A percentile compares a stretch with the other conserved stretches of the same genome.
These are phyloP conservation scores for Phyllosticta citrichinensis DNA, from an alignment of 2,329 filamentous ascomycete genomes.

Conservation along the genomic window DNA sequence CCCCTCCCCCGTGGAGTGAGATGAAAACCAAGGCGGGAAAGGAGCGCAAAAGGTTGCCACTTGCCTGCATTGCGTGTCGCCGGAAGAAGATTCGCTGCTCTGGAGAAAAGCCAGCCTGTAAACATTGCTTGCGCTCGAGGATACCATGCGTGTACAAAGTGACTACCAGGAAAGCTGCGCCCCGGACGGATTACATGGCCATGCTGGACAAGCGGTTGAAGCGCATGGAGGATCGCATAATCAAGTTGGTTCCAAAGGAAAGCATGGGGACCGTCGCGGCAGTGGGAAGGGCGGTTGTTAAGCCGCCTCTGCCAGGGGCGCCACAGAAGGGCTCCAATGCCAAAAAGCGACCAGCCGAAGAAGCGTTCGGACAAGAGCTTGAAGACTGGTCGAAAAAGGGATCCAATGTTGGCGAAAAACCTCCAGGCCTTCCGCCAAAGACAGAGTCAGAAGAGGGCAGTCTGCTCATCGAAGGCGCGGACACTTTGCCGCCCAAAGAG, in stretches of 20 bases:
- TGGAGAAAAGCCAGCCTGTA: conserved; percentile 94
- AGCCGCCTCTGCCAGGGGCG: conserved; percentile 57
- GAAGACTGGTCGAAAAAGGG: conserved; percentile 65
- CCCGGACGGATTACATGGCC: conserved; percentile 95
- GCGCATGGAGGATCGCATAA: conserved; percentile 94
- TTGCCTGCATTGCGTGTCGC: conserved; percentile 91
- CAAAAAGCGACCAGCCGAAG: conserved; percentile 77
- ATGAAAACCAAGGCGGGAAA: conserved; percentile 67
- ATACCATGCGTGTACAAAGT: conserved; percentile 98
- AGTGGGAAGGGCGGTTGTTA: conserved; percentile 73
- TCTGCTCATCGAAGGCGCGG: conserved; percentile 69
- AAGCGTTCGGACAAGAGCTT: conserved; percentile 75
- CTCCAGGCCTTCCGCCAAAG: conserved; percentile 39
- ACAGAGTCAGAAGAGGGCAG: conserved; percentile 63
- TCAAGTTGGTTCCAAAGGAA: conserved; percentile 85
- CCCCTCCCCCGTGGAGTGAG: conserved; percentile 39
- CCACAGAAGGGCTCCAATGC: conserved; percentile 44
- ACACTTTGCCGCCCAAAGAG: conserved; percentile 73
- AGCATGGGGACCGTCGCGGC: conserved; percentile 59
- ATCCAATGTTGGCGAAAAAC: conserved; percentile 26
- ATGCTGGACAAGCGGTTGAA: conserved; percentile 95
- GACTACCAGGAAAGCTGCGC: conserved; percentile 85
- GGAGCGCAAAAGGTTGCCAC: conserved; percentile 81
- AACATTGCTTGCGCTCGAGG: conserved; percentile 83
- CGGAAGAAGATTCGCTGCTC: conserved; percentile 98